Evolutionary conservation across 176 grass and related monocot species (phyloP).

Genomic region (Puccinellia tenuiflora): DNA sequence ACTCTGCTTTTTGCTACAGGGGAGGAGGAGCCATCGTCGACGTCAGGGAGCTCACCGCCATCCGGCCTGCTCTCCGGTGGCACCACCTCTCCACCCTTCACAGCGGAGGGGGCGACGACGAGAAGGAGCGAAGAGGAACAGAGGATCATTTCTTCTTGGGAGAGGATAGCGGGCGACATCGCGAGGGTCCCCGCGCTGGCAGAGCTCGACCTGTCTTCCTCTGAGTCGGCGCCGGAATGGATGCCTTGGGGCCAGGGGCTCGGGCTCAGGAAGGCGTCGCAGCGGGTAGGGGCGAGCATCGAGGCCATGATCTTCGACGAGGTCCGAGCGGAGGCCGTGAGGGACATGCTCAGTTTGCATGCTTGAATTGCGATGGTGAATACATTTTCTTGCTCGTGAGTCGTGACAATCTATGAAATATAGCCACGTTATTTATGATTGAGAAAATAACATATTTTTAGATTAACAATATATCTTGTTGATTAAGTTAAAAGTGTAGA

Average conservation of each 20-base stretch:
- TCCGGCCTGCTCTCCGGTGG: not conserved
- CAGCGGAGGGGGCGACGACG: not conserved
- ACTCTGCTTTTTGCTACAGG: conserved; percentile 14
- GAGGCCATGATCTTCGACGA: conserved; percentile 84
- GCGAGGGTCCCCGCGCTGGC: conserved; percentile 34
- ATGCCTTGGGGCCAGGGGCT: not conserved
- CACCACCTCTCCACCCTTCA: not conserved
- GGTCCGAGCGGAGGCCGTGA: conserved; percentile 51
- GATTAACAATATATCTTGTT: no score
- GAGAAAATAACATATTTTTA: no score
- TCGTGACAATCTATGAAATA: not conserved
- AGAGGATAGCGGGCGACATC: conserved; percentile 40
- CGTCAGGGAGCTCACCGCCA: conserved; percentile 26
- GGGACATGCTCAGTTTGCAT: conserved; percentile 47
- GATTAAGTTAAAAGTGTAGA: no score
- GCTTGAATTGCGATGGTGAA: not conserved
- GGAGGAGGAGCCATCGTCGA: conserved; percentile 28
- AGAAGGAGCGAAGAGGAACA: conserved; percentile 6
- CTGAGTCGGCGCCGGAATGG: conserved; percentile 39
- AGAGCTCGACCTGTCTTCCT: conserved; percentile 27
- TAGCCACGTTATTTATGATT: not conserved
- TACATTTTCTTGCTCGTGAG: not conserved
- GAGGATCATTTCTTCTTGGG: conserved; percentile 25
- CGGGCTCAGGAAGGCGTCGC: conserved; percentile 13
- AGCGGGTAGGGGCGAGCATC: conserved; percentile 38